Evolutionary conservation across 169 alveolate species (phyloP).

Genomic region (Plasmodium vivax): DNA sequence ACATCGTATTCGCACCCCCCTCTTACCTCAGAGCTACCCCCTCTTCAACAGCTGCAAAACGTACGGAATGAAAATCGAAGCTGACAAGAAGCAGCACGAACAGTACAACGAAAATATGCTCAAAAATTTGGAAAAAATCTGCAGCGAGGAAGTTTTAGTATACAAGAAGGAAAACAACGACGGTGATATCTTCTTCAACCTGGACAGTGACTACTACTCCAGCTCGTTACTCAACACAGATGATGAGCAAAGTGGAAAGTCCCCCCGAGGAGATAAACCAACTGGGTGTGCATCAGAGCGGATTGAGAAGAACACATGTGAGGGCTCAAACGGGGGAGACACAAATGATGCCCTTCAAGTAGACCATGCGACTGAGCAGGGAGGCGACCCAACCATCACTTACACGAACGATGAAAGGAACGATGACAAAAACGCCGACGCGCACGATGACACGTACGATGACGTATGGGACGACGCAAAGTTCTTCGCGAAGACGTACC

Average conservation of each 20-base stretch:
- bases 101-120: constrained; percentile 17
- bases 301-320: neutral
- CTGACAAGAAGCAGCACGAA: constrained; percentile 59
- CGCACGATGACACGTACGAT: too few relatives aligned
- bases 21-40: constrained; percentile 30
- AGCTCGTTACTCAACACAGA: constrained; percentile 59
- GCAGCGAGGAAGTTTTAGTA: constrained; percentile 22
- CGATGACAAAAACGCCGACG: neutral
- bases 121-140: constrained; percentile 20
- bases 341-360: neutral
- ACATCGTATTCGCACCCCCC: neutral
- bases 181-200: constrained; percentile 40
- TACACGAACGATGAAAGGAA: neutral
- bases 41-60: constrained; percentile 54
- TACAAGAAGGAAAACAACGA: constrained; percentile 19
- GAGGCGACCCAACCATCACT: neutral
- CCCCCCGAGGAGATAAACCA: neutral
- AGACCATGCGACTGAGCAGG: neutral
- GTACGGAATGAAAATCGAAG: constrained; percentile 74
- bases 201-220: constrained; percentile 64
- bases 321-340: neutral
- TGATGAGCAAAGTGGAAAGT: constrained; percentile 12
- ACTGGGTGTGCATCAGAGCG: neutral
- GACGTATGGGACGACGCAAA: neutral
- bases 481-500: neutral